Evolutionary conservation across 352 stramenopile species (phyloP), one percentile per base, ranked within the genome.

Genomic region (Hyaloperonospora arabidopsidis): DNA sequence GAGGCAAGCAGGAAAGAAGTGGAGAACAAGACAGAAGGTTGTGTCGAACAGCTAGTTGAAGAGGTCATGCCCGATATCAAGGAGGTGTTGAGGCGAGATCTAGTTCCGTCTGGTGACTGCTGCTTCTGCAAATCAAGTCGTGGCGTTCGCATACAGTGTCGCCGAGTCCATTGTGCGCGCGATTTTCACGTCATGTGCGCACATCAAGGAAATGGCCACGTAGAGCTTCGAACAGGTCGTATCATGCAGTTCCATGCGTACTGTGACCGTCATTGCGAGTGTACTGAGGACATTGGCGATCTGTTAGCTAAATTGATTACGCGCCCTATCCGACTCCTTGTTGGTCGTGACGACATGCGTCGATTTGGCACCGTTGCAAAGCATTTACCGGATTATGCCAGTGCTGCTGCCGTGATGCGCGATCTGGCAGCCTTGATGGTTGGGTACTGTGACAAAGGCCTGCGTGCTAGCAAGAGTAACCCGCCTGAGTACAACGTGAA

Each of bases 181-280:
- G 83, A 74, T 60, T 90, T 90, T 50, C 79, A 90, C 44, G 72
- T 49, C 11, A 74, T 76, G 63, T 90, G 79, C 35, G 76, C 76
- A 23, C 61, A 70, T 15, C 19, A 68, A 74, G 62, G 51, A 57
- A 62, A 53, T 46, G 74, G 74, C 10, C 59, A 69, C 21, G 44
- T 85, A 15, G 72, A 82, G 45, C 65, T 62, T 34, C 57, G 40
- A n/a, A 66, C 44, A 25, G 41, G n/a, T 36, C 53, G 49, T n/a
- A 68, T 87, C 14, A 51, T 61, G 7, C 64, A 78, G 36, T 76
- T 72, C 43, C 75, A 86, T 46, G 77, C 68, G 19, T 92, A 86
- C 52, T 92, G 82, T 25, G 65, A 72, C n/a, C 82, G 79, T 4
- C 82, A 92, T 65, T 52, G 53, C 6, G 47, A 63, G 3, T 67